Evolutionary conservation across 116 monocot species (phyloP).

Genomic region (Phalaenopsis hybrid): DNA sequence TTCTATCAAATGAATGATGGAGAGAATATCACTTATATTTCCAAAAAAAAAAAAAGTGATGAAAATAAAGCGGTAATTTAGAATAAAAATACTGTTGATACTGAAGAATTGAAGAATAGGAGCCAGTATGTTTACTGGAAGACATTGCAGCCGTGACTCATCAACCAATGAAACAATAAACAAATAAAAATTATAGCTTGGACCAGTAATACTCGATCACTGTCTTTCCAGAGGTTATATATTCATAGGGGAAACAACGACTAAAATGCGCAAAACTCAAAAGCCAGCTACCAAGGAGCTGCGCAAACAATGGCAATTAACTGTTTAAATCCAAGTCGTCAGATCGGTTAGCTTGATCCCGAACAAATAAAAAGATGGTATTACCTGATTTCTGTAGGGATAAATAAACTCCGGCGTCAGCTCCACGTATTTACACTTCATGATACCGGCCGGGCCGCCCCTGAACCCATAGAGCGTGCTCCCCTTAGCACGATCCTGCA

Average conservation of each 20-base stretch:
- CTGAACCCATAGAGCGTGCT: conserved; percentile 80
- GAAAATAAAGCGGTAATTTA: too few relatives aligned
- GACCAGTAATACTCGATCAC: not conserved
- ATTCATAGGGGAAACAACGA: not conserved
- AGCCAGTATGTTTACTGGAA: too few relatives aligned
- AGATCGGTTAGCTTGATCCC: not conserved
- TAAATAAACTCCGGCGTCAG: conserved; percentile 77
- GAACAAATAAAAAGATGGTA: not conserved
- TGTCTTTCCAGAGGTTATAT: not conserved
- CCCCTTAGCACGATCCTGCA: conserved; percentile 67
- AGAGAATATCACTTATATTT: too few relatives aligned
- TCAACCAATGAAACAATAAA: too few relatives aligned
- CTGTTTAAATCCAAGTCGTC: not conserved
- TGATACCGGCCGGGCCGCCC: conserved; percentile 95
- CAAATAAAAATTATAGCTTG: too few relatives aligned
- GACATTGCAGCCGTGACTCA: too few relatives aligned
- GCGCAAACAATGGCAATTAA: not conserved
- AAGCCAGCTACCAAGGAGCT: not conserved
- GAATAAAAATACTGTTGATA: too few relatives aligned
- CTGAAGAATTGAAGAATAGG: too few relatives aligned
- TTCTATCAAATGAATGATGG: too few relatives aligned
- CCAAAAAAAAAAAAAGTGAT: too few relatives aligned
- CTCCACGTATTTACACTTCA: conserved; percentile 89
- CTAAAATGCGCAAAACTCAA: not conserved
- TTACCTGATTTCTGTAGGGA: conserved; percentile 93